Evolutionary conservation across 768 basidiomycete species (phyloP).

Genomic region (Peribolospora baueri): DNA sequence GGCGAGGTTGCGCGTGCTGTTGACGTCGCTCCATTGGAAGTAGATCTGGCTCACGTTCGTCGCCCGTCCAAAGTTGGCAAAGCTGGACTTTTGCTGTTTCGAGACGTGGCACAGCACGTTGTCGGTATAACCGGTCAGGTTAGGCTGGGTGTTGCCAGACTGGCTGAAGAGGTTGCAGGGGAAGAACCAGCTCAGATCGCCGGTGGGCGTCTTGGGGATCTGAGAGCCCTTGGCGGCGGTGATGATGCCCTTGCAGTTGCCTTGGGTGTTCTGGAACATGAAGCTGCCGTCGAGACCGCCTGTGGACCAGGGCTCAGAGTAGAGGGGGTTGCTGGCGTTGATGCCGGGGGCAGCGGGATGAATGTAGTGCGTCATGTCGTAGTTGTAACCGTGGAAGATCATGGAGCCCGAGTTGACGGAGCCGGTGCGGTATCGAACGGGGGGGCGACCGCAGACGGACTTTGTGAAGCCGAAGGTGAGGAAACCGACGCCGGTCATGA

Average conservation of each 20-base stretch:
- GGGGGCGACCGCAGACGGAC: constrained; percentile 67
- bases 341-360: constrained; percentile 56
- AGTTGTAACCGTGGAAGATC: constrained; percentile 81
- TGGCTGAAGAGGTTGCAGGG: constrained; percentile 83
- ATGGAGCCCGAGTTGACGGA: constrained; percentile 51
- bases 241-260: constrained; percentile 55
- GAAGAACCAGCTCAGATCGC: constrained; percentile 73
- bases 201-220: constrained; percentile 36
- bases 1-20: constrained; percentile 51
- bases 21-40: constrained; percentile 76
- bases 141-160: constrained; percentile 33
- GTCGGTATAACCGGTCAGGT: constrained; percentile 42
- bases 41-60: constrained; percentile 35
- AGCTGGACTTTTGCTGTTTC: constrained; percentile 28
- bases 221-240: constrained; percentile 42
- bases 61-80: constrained; percentile 25
- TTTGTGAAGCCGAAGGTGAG: constrained; percentile 96
- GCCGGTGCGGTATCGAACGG: constrained; percentile 59
- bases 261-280: constrained; percentile 76
- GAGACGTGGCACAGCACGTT: constrained; percentile 49
- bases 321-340: constrained; percentile 57
- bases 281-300: constrained; percentile 79
- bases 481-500: constrained; percentile 90
- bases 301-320: constrained; percentile 46
- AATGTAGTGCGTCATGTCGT: constrained; percentile 64